Base-by-base conservation (phyloP, 2,329 filamentous ascomycete genomes). In the Hymenotorrendiella dingleyae region DNA sequence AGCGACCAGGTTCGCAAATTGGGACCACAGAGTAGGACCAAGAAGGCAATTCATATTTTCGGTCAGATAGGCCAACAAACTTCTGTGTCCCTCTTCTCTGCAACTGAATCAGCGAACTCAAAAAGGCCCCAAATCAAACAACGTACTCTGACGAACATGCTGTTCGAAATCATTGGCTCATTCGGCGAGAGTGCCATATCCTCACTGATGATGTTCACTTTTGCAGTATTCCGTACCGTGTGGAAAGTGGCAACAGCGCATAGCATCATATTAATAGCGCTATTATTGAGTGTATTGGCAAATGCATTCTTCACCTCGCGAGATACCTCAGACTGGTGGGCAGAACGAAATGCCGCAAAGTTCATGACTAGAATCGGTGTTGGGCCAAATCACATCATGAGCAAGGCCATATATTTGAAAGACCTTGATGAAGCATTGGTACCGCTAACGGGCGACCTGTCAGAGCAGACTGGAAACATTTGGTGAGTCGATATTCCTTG, bases 351-450 rank as follows among this genome's bases (percentile, higher is more conserved):
- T 46, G 88, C 90, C 1, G 76, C 75, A 12, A 81, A 73, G 29
- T 95, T 91, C 62, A 93, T 98, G 88, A 70, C 71, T 24, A 74
- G 82, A 10, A 67, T 97, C 11, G 91, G 91, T 8, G 80, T 97
- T 6, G 75, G 77, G 3, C 87, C 90, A 6, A 84, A 94, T 53
- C 65, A 74, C 16, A 76, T 84, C 49, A 91, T 96, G 86, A 86
- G 84, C 64, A 88, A 84, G 62, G 80, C 86, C 7, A 79, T 98
- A 20, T 95, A 93, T 60, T 66, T 96, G 43, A 73, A 73, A 39
- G 91, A 97, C 62, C 70, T 97, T 37, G 82, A 89, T 45, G 78
- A 84, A 49, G 79, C 76, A 17, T 47, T 62, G 9, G 55, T 48
- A 5, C 56, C 55, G 24, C 35, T 53, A n/a, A 49, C 53, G 4